Percentiles rank a stretch among this genome's conserved stretches.
These are phyloP conservation scores for Candida gigantensis DNA, from an alignment of 1,139 yeast species.

Conservation along the genomic window DNA sequence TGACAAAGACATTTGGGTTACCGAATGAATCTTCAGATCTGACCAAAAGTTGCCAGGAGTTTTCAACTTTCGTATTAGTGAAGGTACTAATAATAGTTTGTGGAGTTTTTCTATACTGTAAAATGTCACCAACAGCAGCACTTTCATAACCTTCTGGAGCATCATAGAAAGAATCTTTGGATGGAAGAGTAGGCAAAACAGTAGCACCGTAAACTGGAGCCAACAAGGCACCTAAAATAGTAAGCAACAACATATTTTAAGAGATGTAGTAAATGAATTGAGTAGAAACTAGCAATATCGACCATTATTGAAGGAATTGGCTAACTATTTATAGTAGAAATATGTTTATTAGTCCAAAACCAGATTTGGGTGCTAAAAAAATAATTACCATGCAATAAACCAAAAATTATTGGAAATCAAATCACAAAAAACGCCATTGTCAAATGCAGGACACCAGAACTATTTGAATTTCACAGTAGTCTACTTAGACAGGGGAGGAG, in stretches of 20 bases:
- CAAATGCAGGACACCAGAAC: no score
- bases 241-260: slow-evolving; percentile 14
- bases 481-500: no score
- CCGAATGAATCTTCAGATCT: slow-evolving; percentile 33
- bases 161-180: slow-evolving; percentile 23
- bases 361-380: no score
- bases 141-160: slow-evolving; percentile 25
- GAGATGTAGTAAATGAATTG: no score
- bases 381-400: no score
- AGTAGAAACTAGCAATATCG: no score
- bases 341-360: no score
- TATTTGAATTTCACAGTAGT: no score
- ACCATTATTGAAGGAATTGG: no score
- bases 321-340: no score
- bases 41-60: slow-evolving; percentile 33
- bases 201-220: slow-evolving; percentile 1
- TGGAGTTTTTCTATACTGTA: slow-evolving; percentile 26
- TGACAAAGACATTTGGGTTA: slow-evolving; percentile 30
- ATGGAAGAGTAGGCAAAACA: slow-evolving; percentile 9
- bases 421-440: neutral
- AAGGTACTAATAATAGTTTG: slow-evolving; percentile 18
- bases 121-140: slow-evolving; percentile 21
- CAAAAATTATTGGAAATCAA: no score
- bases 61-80: slow-evolving; percentile 15
- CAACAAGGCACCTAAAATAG: slow-evolving; percentile 11